Evolutionary conservation across 345 rosid genomes (phyloP).

Genomic region (Citrus glauca): DNA sequence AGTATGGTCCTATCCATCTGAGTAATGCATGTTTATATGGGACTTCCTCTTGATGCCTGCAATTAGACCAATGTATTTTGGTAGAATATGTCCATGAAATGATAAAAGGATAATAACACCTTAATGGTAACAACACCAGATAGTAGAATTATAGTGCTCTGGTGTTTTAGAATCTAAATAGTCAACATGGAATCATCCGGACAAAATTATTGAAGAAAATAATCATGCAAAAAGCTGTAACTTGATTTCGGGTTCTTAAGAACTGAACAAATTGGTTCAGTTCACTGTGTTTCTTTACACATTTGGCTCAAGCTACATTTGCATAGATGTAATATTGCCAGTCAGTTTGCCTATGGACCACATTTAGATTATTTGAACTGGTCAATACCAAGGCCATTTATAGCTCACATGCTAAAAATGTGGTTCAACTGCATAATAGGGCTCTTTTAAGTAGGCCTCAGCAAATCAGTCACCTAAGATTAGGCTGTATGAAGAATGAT

Average conservation of each 20-base stretch:
- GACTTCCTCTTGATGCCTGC: conserved; percentile 24
- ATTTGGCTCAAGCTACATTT: background rate
- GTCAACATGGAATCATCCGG: background rate
- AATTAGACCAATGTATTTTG: background rate
- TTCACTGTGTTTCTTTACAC: background rate
- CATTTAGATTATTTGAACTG: no score
- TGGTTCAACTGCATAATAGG: no score
- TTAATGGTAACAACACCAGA: background rate
- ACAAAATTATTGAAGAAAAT: background rate
- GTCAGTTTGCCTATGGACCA: no score
- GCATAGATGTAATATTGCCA: background rate
- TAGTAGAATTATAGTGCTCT: background rate
- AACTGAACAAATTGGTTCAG: background rate
- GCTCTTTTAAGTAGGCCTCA: no score
- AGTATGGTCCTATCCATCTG: background rate
- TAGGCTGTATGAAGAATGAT: background rate
- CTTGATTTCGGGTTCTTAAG: background rate
- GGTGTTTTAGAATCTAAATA: background rate
- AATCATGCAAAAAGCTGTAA: background rate
- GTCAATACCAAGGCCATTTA: no score
- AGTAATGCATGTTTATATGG: conserved; percentile 7
- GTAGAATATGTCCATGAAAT: background rate
- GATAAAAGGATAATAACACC: background rate
- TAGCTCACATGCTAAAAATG: no score
- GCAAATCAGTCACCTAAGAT: background rate